These are phyloP conservation scores for Xerocomus brunneocitrinus DNA, from an alignment of 768 basidiomycete genomes.

Conservation along the genomic window DNA sequence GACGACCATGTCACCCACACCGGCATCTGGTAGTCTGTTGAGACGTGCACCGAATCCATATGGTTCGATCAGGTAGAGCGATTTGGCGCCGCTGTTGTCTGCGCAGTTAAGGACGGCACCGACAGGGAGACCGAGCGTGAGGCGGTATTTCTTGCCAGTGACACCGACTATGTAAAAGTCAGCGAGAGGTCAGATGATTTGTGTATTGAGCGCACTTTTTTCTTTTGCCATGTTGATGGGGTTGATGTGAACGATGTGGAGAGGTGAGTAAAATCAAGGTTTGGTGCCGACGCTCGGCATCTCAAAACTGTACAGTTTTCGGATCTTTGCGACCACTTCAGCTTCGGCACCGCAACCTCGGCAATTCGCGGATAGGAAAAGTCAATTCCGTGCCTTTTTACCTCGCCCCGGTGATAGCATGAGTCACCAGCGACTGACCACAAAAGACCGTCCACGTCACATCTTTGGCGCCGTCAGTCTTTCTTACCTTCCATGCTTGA, in stretches of 20 bases:
- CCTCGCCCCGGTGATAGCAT: too few relatives aligned
- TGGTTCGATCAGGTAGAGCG: constrained; percentile 90
- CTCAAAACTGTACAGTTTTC: constrained; percentile 14
- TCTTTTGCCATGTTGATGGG: constrained; percentile 23
- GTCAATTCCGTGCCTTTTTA: too few relatives aligned
- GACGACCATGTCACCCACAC: constrained; percentile 93
- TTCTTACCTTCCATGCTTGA: constrained; percentile 13
- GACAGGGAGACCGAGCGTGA: constrained; percentile 91
- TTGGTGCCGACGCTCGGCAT: constrained; percentile 20
- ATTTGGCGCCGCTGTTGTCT: constrained; percentile 99
- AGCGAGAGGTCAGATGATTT: background rate
- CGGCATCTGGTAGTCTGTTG: constrained; percentile 95
- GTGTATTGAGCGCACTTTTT: constrained; percentile 7
- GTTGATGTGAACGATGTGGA: constrained; percentile 8
- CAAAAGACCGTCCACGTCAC: background rate
- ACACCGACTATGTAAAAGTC: constrained; percentile 40
- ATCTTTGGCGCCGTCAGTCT: background rate
- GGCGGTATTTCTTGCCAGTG: constrained; percentile 93
- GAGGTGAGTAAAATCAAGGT: constrained; percentile 14
- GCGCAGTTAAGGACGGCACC: constrained; percentile 96
- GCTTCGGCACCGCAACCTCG: too few relatives aligned
- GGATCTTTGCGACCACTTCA: background rate
- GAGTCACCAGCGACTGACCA: background rate
- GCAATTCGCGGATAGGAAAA: too few relatives aligned
- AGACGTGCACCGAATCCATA: constrained; percentile 94